Base-by-base conservation (phyloP, 1,284 basidiomycete species). In the Ganoderma lingzhi region DNA sequence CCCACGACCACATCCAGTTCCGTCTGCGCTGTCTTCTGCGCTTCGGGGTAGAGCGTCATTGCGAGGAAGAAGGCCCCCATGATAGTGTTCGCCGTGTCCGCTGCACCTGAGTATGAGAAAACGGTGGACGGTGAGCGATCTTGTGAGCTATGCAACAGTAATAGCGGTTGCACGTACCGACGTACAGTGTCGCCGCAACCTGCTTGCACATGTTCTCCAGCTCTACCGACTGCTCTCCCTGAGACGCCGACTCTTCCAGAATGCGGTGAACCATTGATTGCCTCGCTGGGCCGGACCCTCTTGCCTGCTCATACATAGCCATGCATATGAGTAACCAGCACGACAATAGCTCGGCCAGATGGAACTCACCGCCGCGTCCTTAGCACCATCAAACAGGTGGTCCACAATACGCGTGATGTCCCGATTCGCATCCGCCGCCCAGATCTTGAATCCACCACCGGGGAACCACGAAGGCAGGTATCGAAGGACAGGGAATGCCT, bases 1-100 rank as follows among this genome's bases (percentile, higher is more conserved):
- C 80, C 78, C 28, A 80, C 71, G 15, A 80, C 76, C 0, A 65
- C 61, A 65, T 82, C 80, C 28, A 82, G 66, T 61, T 82, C 80
- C 10, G 69, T 71, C 60, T 80, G 80, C 1, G 80, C 80, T 30
- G 71, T 74, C 19, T 63, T 63, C 62, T 79, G 79, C 1, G 74
- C 73, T 6, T 79, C 75, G 0, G 79, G 81, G 58, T 77, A 68
- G n/a, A 76, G 70, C 3, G 78, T 71, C 78, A 81, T 78, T 0
- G 77, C 78, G 17, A 80, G 63, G 23, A 82, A 63, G 60, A 80
- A 79, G 0, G 73, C 64, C 12, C 68, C 67, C 2, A 70, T 48
- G 68, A 70, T 73, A 4, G 2, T 9, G 0, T 9, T 23, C 23
- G 23, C 23, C 23, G 23, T 23, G 23, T 23, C 23, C 23, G 23